A percentile compares a stretch with the other conserved stretches of the same genome.
phyloP scores from a whole-genome alignment of 768 basidiomycete genomes.

The Rhizopogon roseolus region DNA sequence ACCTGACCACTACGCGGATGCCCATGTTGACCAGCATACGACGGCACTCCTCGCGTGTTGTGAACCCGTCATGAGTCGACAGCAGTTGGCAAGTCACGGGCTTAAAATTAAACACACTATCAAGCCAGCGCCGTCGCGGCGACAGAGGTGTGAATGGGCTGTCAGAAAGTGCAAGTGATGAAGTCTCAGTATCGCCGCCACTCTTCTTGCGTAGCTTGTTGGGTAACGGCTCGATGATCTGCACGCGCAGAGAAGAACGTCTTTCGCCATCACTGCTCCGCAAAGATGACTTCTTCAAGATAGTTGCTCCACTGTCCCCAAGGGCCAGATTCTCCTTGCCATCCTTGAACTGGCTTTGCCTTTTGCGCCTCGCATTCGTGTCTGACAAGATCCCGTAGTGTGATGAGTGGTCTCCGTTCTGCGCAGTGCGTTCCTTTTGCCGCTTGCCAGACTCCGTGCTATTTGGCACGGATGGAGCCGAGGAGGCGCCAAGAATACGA shows the following conservation, averaged over 20 bases:
- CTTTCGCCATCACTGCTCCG: conserved; percentile 24
- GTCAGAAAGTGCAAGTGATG: conserved; percentile 42
- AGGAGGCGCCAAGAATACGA: conserved; percentile 1
- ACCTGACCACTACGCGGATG: conserved; percentile 60
- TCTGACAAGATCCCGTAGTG: conserved; percentile 9
- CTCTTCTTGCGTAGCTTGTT: conserved; percentile 31
- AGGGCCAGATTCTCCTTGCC: conserved; percentile 51
- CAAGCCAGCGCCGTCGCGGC: conserved; percentile 72
- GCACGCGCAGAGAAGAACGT: conserved; percentile 31
- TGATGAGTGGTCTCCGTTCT: conserved; percentile 35
- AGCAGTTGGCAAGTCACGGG: conserved; percentile 54
- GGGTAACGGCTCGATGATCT: conserved; percentile 48
- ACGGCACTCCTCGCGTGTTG: conserved; percentile 70
- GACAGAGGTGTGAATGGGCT: conserved; percentile 40
- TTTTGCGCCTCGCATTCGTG: background rate
- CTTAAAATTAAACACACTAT: conserved; percentile 84
- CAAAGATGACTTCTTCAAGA: conserved; percentile 42
- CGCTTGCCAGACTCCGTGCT: conserved; percentile 17
- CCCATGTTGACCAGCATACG: conserved; percentile 69
- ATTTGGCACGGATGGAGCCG: conserved; percentile 9
- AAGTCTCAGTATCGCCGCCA: conserved; percentile 10
- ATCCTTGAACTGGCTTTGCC: conserved; percentile 13
- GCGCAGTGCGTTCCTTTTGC: conserved; percentile 6
- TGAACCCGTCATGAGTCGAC: conserved; percentile 54
- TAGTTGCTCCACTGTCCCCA: conserved; percentile 2